Percentiles rank a stretch among this genome's conserved stretches.
Evolutionary conservation across 2,329 filamentous ascomycete genomes (phyloP).

Genomic region (Coniochaeta sp.): DNA sequence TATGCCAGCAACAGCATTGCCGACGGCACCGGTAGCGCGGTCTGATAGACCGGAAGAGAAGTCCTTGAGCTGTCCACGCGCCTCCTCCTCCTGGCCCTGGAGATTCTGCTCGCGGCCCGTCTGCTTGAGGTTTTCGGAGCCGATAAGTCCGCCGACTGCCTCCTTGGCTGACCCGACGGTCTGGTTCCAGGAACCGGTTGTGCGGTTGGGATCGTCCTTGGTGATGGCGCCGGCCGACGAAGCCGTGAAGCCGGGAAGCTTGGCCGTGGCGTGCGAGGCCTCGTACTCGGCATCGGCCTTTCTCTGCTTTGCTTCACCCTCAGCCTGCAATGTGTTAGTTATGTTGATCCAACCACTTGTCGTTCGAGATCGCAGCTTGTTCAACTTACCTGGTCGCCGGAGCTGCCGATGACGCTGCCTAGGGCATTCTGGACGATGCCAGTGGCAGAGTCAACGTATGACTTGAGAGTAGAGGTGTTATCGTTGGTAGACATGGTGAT

Average conservation of each 20-base stretch:
- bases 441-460: slow-evolving; percentile 64
- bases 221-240: slow-evolving; percentile 62
- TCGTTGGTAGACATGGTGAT: slow-evolving; percentile 32
- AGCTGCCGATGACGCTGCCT: slow-evolving; percentile 66
- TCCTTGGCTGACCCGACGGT: slow-evolving; percentile 85
- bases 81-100: slow-evolving; percentile 74
- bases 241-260: slow-evolving; percentile 64
- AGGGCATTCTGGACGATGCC: slow-evolving; percentile 66
- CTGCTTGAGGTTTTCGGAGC: slow-evolving; percentile 68
- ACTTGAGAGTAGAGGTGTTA: slow-evolving; percentile 69
- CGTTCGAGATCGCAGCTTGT: slow-evolving; percentile 23
- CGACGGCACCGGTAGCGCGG: slow-evolving; percentile 64
- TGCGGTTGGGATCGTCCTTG: slow-evolving; percentile 65
- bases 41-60: slow-evolving; percentile 58
- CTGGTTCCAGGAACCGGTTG: slow-evolving; percentile 74
- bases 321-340: slow-evolving; percentile 26
- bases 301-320: slow-evolving; percentile 58
- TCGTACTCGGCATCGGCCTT: slow-evolving; percentile 61
- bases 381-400: slow-evolving; percentile 44
- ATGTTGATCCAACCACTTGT: slow-evolving; percentile 7
- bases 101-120: slow-evolving; percentile 71
- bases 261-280: slow-evolving; percentile 66
- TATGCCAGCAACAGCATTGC: slow-evolving; percentile 61
- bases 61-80: slow-evolving; percentile 73
- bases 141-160: slow-evolving; percentile 64